These are phyloP conservation scores for Forsythia suspensa DNA, from an alignment of 257 asterid species.

Conservation along the genomic window DNA sequence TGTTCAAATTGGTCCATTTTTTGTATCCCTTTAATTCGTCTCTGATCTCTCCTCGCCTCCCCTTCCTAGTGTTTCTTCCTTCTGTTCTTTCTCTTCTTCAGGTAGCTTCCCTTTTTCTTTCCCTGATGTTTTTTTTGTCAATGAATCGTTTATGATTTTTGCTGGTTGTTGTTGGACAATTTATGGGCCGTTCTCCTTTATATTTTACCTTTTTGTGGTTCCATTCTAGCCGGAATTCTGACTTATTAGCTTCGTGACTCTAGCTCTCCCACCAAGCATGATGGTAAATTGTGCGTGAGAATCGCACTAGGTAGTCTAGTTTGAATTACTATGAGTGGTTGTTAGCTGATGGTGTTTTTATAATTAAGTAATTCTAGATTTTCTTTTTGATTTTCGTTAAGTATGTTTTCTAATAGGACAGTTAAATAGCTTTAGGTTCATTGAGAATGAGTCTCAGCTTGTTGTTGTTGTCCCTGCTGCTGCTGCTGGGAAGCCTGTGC, in stretches of 20 bases:
- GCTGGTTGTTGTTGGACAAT: neutral
- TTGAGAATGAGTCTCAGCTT: neutral
- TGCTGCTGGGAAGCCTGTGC: neutral
- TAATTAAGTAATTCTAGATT: neutral
- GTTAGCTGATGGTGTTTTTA: neutral
- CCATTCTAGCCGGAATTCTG: too few relatives aligned
- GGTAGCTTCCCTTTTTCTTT: conserved; percentile 33
- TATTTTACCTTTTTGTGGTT: too few relatives aligned
- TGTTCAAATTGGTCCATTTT: neutral
- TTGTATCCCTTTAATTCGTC: conserved; percentile 15
- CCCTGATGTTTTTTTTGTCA: neutral
- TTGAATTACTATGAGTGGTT: neutral
- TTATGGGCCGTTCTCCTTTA: neutral
- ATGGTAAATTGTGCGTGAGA: too few relatives aligned
- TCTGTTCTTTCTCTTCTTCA: conserved; percentile 12
- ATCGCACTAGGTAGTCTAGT: too few relatives aligned
- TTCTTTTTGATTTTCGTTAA: neutral
- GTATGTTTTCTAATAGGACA: neutral
- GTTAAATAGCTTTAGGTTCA: neutral
- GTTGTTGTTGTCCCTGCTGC: neutral
- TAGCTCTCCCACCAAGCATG: too few relatives aligned
- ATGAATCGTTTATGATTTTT: neutral
- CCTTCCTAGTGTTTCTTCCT: conserved; percentile 34
- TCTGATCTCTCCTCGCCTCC: conserved; percentile 15
- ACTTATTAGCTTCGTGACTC: too few relatives aligned